Percentiles rank a stretch among this genome's conserved stretches.
phyloP scores from a whole-genome alignment of 2,329 filamentous ascomycete genomes.

The Chaetomiaceae sp. region DNA sequence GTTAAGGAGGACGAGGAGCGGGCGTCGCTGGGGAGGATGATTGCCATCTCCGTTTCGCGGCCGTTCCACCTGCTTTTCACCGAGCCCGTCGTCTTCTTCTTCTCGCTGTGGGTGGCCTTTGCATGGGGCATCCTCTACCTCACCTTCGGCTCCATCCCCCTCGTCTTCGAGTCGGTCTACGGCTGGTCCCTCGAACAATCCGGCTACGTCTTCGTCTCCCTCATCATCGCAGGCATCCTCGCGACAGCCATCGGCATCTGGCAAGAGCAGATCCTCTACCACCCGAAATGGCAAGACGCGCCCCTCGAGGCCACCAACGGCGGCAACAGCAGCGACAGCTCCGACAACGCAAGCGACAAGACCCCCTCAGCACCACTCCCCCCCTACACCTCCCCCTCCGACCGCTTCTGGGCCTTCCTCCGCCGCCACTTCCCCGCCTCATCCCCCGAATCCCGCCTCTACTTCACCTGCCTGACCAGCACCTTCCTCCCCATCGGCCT shows the following conservation, averaged over 20 bases:
- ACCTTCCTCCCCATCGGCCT: slow-evolving; percentile 73
- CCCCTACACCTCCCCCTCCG: slow-evolving; percentile 19
- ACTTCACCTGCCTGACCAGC: slow-evolving; percentile 75
- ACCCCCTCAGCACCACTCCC: not conserved
- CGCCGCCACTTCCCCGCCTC: slow-evolving; percentile 44
- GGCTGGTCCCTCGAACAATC: slow-evolving; percentile 62
- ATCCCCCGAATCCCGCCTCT: slow-evolving; percentile 72
- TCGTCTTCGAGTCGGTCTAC: slow-evolving; percentile 68
- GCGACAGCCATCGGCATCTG: slow-evolving; percentile 66
- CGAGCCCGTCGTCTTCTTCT: slow-evolving; percentile 77
- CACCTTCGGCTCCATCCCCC: slow-evolving; percentile 73
- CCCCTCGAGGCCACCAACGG: not conserved
- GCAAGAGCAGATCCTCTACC: slow-evolving; percentile 63
- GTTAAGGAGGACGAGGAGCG: slow-evolving; percentile 75
- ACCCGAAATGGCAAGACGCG: slow-evolving; percentile 33
- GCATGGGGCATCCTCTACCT: slow-evolving; percentile 87
- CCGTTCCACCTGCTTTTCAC: slow-evolving; percentile 75
- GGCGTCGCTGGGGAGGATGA: slow-evolving; percentile 62
- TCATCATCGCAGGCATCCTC: slow-evolving; percentile 62
- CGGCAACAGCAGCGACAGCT: slow-evolving; percentile 19
- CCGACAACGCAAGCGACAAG: slow-evolving; percentile 20
- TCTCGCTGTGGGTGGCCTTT: slow-evolving; percentile 86
- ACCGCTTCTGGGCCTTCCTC: slow-evolving; percentile 43
- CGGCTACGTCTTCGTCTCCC: slow-evolving; percentile 69
- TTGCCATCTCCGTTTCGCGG: slow-evolving; percentile 67